Percentiles rank a stretch among this genome's conserved stretches.
These are phyloP conservation scores for Pistacia integerrima DNA, from an alignment of 345 rosid species.

Conservation along the genomic window DNA sequence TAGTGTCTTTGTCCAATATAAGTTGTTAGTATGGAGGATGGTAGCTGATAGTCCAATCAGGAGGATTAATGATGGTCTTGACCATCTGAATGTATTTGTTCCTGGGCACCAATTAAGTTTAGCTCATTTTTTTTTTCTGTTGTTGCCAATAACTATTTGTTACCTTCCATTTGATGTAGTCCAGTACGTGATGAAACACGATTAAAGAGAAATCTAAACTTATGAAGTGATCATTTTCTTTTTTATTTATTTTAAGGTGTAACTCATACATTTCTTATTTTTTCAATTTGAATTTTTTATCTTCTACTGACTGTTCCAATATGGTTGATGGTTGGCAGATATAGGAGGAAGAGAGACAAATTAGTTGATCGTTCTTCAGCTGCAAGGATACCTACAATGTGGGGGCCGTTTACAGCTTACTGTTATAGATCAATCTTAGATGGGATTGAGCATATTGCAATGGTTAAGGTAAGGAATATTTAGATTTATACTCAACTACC, in stretches of 20 bases:
- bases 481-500: not conserved
- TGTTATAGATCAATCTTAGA: conserved; percentile 82
- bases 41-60: not conserved
- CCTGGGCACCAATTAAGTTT: not conserved
- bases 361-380: conserved; percentile 75
- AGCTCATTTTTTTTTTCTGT: not conserved
- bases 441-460: conserved; percentile 95
- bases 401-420: conserved; percentile 88
- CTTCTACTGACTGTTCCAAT: not conserved
- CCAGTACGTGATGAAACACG: not conserved
- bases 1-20: not conserved
- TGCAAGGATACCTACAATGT: conserved; percentile 83
- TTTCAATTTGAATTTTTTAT: not conserved
- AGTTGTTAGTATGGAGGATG: not conserved
- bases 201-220: not conserved
- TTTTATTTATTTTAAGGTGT: not conserved
- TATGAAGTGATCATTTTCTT: not conserved
- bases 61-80: not conserved
- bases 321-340: conserved; percentile 47
- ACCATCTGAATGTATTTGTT: not conserved
- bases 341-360: conserved; percentile 81
- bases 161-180: not conserved
- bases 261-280: not conserved
- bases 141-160: not conserved
- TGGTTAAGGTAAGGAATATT: conserved; percentile 82